phyloP scores from a whole-genome alignment of 257 asterid species.

The Forsythia viridissima region DNA sequence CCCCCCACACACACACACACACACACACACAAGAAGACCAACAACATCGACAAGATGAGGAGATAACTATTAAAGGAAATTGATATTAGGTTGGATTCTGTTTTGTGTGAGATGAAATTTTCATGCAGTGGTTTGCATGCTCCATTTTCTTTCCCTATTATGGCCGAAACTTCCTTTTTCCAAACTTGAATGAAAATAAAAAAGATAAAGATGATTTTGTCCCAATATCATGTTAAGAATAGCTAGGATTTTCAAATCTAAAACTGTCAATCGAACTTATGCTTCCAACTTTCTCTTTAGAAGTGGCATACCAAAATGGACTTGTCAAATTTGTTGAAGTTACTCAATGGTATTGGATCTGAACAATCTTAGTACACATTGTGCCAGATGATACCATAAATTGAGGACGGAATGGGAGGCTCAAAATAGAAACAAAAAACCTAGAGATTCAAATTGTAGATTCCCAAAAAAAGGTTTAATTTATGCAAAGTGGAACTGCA shows the following conservation, averaged over 20 bases:
- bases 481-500: constrained; percentile 10
- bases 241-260: background rate
- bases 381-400: background rate
- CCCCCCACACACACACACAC: background rate
- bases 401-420: background rate
- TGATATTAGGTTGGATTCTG: background rate
- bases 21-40: constrained; percentile 1
- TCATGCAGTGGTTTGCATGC: background rate
- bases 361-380: background rate
- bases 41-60: background rate
- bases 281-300: background rate
- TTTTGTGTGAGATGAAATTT: background rate
- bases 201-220: background rate
- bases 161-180: background rate
- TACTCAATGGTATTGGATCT: background rate
- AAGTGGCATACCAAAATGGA: background rate
- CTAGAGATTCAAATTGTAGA: background rate
- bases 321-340: background rate
- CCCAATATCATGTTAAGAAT: background rate
- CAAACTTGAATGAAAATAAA: background rate
- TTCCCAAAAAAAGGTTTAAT: background rate
- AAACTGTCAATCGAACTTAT: background rate
- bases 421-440: background rate
- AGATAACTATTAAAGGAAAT: background rate
- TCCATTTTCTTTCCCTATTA: background rate